Percentiles rank a stretch among this genome's conserved stretches.
phyloP scores from a whole-genome alignment of 2,329 filamentous ascomycete genomes.

The Volutella citrinella region DNA sequence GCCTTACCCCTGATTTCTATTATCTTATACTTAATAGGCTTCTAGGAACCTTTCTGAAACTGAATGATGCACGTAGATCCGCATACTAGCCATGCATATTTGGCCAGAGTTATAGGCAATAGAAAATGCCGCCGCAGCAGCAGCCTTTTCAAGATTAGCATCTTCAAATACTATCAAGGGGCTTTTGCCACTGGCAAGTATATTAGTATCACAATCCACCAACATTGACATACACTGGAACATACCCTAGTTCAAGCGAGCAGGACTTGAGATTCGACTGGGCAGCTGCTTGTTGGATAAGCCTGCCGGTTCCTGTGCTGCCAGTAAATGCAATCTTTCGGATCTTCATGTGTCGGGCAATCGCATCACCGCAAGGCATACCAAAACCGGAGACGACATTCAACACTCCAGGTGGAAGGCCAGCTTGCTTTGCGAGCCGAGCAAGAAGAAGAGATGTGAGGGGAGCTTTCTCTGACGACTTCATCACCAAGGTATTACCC shows the following conservation, averaged over 20 bases:
- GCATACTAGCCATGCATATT: background rate
- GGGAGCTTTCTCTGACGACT: too few species aligned
- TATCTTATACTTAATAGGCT: background rate
- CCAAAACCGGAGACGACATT: constrained; percentile 13
- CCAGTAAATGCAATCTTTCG: constrained; percentile 33
- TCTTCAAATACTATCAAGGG: constrained; percentile 73
- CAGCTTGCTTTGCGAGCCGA: too few species aligned
- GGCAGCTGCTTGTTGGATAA: constrained; percentile 51
- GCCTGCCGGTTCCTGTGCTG: background rate
- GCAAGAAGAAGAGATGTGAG: too few species aligned
- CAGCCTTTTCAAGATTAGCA: constrained; percentile 57
- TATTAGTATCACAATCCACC: too few species aligned
- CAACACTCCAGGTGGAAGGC: constrained; percentile 16
- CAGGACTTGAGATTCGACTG: constrained; percentile 69
- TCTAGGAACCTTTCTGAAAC: background rate
- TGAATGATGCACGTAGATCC: background rate
- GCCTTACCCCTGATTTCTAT: background rate
- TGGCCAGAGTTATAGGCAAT: background rate
- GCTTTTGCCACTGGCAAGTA: constrained; percentile 69
- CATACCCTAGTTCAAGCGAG: constrained; percentile 70
- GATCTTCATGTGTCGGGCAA: constrained; percentile 13
- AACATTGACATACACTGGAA: too few species aligned
- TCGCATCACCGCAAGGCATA: background rate
- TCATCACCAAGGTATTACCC: too few species aligned
- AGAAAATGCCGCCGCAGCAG: background rate